phyloP scores from a whole-genome alignment of 306 rosid species.

The Prunus campanulata region DNA sequence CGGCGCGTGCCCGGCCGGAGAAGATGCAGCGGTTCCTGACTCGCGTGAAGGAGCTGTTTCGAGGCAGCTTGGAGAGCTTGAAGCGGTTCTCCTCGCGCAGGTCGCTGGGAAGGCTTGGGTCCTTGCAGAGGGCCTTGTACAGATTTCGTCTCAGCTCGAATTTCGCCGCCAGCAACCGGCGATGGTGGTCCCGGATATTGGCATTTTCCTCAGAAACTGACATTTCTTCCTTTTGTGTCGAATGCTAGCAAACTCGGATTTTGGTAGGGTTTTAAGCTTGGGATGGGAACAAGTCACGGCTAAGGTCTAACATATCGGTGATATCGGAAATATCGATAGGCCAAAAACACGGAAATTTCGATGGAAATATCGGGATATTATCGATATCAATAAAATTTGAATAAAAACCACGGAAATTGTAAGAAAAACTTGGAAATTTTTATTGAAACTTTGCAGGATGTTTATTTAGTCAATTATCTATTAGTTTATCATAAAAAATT shows the following conservation, averaged over 20 bases:
- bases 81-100: slow-evolving; percentile 41
- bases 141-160: slow-evolving; percentile 43
- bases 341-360: too few relatives aligned
- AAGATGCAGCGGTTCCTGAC: slow-evolving; percentile 55
- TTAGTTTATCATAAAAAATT: too few relatives aligned
- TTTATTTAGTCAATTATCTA: too few relatives aligned
- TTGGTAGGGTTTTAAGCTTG: too few relatives aligned
- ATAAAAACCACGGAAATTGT: too few relatives aligned
- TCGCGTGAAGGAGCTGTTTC: slow-evolving; percentile 57
- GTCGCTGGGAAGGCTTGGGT: slow-evolving; percentile 38
- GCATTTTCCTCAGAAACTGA: slow-evolving; percentile 41
- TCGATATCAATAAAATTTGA: too few relatives aligned
- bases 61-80: slow-evolving; percentile 46
- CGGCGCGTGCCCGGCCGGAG: slow-evolving; percentile 51
- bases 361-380: too few relatives aligned
- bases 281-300: too few relatives aligned
- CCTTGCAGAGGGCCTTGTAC: slow-evolving; percentile 42
- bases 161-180: slow-evolving; percentile 37
- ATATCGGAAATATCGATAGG: too few relatives aligned
- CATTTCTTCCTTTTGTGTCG: not conserved
- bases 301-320: too few relatives aligned
- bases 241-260: not conserved
- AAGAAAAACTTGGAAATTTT: too few relatives aligned
- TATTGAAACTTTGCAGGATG: too few relatives aligned
- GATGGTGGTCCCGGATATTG: slow-evolving; percentile 42